Conservation (phyloP, 75 land plant species). For the Pinus tabuliformis region DNA sequence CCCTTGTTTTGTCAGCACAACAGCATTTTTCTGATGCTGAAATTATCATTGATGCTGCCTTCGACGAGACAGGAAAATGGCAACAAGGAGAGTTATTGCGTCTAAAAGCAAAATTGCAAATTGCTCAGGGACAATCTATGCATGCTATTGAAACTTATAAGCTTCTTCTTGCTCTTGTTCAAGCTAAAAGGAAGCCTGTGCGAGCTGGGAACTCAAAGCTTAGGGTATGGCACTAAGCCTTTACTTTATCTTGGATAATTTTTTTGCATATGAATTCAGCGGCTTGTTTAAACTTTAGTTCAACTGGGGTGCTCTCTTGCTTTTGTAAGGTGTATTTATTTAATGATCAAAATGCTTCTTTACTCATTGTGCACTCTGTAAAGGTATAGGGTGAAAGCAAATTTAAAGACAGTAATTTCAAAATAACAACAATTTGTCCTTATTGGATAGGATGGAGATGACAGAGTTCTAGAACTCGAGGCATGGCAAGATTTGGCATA, state of each 20-base stretch:
- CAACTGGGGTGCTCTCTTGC: neutral
- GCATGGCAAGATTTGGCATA: conserved; percentile 71
- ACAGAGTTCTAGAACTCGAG: conserved; percentile 36
- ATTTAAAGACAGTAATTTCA: neutral
- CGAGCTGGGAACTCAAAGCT: conserved; percentile 9
- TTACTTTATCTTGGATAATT: neutral
- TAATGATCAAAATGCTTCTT: neutral
- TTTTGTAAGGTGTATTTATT: neutral
- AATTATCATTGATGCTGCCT: conserved; percentile 58
- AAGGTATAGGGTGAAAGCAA: neutral
- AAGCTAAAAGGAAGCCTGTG: conserved; percentile 33
- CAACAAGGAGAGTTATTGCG: conserved; percentile 54
- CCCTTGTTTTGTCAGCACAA: conserved; percentile 54
- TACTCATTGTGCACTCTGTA: neutral
- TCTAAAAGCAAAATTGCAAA: conserved; percentile 59
- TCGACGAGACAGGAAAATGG: conserved; percentile 52
- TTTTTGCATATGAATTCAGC: neutral
- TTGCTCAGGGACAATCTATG: conserved; percentile 51
- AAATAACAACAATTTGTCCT: neutral
- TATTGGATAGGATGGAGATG: conserved; percentile 25
- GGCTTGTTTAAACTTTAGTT: neutral
- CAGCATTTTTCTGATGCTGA: conserved; percentile 64
- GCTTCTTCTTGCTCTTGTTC: conserved; percentile 53
- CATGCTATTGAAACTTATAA: conserved; percentile 66
- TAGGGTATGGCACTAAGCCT: conserved; percentile 29